Percentiles rank a stretch among this genome's conserved stretches.
phyloP scores from a whole-genome alignment of 2,329 filamentous ascomycete species.

The Laburnicola sp. region DNA sequence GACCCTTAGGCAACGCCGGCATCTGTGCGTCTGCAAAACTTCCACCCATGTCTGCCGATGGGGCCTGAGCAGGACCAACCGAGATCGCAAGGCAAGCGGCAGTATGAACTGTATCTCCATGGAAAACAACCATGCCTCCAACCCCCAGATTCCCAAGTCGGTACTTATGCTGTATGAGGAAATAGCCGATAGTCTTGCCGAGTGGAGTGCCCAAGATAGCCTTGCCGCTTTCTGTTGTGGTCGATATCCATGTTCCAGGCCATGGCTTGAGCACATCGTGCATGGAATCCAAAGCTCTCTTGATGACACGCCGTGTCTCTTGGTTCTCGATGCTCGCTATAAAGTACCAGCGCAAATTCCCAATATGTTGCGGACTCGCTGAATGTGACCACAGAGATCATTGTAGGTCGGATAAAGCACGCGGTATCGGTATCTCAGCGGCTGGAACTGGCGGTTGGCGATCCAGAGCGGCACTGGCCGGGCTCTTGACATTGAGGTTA shows the following conservation, averaged over 20 bases:
- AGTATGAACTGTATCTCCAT: background rate
- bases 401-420: background rate
- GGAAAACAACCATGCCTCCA: background rate
- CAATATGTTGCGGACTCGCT: too few relatives aligned
- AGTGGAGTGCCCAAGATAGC: constrained; percentile 4
- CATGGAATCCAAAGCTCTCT: background rate
- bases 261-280: background rate
- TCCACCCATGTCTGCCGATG: too few relatives aligned
- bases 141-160: background rate
- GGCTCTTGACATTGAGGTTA: background rate
- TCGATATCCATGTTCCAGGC: constrained; percentile 1
- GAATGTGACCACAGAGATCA: background rate
- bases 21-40: too few relatives aligned
- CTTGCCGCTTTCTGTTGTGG: background rate
- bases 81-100: background rate
- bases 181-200: constrained; percentile 4
- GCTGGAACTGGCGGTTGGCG: background rate
- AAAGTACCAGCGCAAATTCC: background rate
- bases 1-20: too few relatives aligned
- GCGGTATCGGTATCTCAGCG: background rate
- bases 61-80: too few relatives aligned
- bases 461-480: background rate
- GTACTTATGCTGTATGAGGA: background rate
- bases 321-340: constrained; percentile 1
- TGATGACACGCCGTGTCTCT: background rate